phyloP scores from a whole-genome alignment of 352 stramenopile genomes.

The Phytophthora foliorum region DNA sequence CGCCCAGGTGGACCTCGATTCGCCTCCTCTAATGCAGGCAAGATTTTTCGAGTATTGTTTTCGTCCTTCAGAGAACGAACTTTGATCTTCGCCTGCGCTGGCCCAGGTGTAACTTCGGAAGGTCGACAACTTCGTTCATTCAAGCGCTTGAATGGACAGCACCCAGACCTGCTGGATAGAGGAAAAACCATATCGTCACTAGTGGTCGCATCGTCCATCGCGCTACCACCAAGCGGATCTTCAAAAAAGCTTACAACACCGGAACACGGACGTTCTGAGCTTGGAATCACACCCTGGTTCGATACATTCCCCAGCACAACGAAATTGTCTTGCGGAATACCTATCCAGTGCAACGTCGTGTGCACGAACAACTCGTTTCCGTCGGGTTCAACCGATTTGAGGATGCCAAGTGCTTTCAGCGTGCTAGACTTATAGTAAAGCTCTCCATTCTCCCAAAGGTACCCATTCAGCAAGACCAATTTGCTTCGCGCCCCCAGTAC shows the following conservation, averaged over 20 bases:
- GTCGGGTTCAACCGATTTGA: slow-evolving; percentile 27
- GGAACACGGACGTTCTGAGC: slow-evolving; percentile 6
- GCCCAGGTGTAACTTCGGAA: slow-evolving; percentile 6
- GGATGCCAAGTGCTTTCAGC: slow-evolving; percentile 31
- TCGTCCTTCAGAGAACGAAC: background rate
- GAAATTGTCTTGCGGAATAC: slow-evolving; percentile 15
- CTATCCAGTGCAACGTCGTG: slow-evolving; percentile 26
- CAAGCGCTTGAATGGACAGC: slow-evolving; percentile 1
- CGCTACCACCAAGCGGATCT: slow-evolving; percentile 12
- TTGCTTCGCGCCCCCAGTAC: slow-evolving; percentile 28
- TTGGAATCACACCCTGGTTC: slow-evolving; percentile 8
- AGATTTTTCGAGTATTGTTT: background rate
- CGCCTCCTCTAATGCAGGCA: slow-evolving; percentile 2
- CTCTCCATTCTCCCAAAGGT: slow-evolving; percentile 22
- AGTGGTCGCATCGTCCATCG: background rate
- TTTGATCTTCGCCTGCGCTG: slow-evolving; percentile 3
- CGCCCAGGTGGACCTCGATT: background rate
- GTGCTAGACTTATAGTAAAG: slow-evolving; percentile 30
- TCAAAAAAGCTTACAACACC: slow-evolving; percentile 28
- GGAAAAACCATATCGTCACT: background rate
- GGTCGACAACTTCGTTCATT: background rate
- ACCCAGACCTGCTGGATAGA: background rate
- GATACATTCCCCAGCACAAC: slow-evolving; percentile 20
- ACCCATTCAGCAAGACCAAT: slow-evolving; percentile 32
- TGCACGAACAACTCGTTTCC: slow-evolving; percentile 19